Base-by-base conservation (phyloP, 2,329 filamentous ascomycete genomes). In the Colletotrichum sp. region DNA sequence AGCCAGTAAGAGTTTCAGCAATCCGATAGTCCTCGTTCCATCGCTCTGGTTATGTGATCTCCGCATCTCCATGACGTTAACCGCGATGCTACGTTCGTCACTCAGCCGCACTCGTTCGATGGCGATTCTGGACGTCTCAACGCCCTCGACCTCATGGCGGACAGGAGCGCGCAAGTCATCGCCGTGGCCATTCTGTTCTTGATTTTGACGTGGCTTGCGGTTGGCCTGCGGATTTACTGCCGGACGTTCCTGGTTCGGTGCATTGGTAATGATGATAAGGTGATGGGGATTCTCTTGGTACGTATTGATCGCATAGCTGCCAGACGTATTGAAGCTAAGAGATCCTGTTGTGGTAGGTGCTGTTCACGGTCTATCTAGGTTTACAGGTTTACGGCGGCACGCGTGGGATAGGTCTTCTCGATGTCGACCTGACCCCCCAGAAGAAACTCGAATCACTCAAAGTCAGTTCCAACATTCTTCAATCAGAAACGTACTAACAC, bases 231-330 rank as follows among this genome's bases (percentile, higher is more conserved):
- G 4, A 67, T 81, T 2, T 84, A 84, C 72, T 83, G 81, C 18
- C 81, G 83, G 60, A 80, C 70, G 4, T 79, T 78, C 64, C 75
- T 85, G 3, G 78, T 84, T 28, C 84, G 84, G 69, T 79, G 80
- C 0, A 82, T 84, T 44, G 79, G 79, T 2, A 44, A 77, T 1
- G 83, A 85, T 55, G 83, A 85, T 72, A 84, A 80, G 78, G 79
- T 84, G n/a, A 84, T 83, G 9, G 77, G 81, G 1, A 73, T 75
- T 15, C 80, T 83, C 5, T 75, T 83, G 77, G 82, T 84, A 79
- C 26, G 77, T 39, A 8, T 5, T 36, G n/a, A 28, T 7, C 6
- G 13, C 62, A 2, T 18, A 6, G 24, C 24, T 32, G 26, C 0
- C 6, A 30, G 15, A 60, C 5, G 5, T 16, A 28, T 57, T 60